Base-by-base conservation (phyloP, 805 yeast species). In the Candida nanaspora region DNA sequence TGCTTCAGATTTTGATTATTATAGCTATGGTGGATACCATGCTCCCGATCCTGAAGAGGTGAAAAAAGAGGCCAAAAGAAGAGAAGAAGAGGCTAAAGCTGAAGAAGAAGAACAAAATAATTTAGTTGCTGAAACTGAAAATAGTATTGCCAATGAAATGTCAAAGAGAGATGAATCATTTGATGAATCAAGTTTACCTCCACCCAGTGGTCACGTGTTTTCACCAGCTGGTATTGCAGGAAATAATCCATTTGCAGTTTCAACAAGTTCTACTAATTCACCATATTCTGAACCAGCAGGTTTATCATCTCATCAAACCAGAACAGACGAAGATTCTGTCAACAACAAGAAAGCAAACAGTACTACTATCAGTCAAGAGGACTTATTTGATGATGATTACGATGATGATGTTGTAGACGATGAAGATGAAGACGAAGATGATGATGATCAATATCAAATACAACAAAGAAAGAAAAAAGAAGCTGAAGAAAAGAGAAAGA, bases 371-470 rank as follows among this genome's bases (percentile, higher is more conserved):
- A 39, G 29, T 19, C 28, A 20, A 18, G 44, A 27, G 19, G 20
- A 5, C 2, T 4, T 28, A 18, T 26, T 3, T 41, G 57, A 53
- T 6, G 60, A 53, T 16, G 59, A 52, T 31, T 64, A 58, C 38
- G 61, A 51, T 32, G 65, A 59, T 39, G 62, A 55, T 30, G 56
- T 49, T 10, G 51, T 51, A 35, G 62, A 50, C 28, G 61, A 57
- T 31, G 62, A 52, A 22, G 63, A 57, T 21, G 63, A 59, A 14
- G 80, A 74, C 2, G 76, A 69, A 15, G 75, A 69, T 16, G 75
- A 70, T 21, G 74, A 66, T 18, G 68, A 70, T 20, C n/a, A n/a
- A n/a, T 68, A 63, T 15, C 69, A 66, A 18, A 65, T 61, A 29
- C 51, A 50, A 41, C 39, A 40, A 45, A 46, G 46, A 43, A 48